Evolutionary conservation across 805 yeast genomes (phyloP).

Genomic region (Saturnispora zaruensis): DNA sequence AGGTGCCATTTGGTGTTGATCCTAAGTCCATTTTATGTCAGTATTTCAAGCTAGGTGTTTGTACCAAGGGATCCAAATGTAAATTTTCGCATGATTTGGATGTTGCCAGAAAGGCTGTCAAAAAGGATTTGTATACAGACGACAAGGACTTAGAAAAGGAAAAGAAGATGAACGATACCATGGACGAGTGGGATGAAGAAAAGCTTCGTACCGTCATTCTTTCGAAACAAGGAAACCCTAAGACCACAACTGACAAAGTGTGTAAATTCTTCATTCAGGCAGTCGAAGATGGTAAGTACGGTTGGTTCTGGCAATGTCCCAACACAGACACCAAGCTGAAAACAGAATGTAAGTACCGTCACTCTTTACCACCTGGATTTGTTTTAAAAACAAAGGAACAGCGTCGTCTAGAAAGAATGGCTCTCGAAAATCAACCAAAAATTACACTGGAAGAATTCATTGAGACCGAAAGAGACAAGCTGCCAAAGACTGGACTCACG

Average conservation of each 20-base stretch:
- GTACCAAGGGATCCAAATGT: constrained; percentile 80
- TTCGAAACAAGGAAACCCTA: constrained; percentile 91
- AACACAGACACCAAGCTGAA: constrained; percentile 61
- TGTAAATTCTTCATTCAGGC: constrained; percentile 95
- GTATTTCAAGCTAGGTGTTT: constrained; percentile 72
- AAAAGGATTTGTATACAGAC: constrained; percentile 90
- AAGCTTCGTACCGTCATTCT: constrained; percentile 77
- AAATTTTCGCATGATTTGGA: constrained; percentile 86
- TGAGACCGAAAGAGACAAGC: constrained; percentile 81
- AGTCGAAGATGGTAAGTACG: constrained; percentile 93
- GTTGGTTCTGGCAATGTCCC: constrained; percentile 99
- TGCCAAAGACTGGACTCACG: constrained; percentile 67
- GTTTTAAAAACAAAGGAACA: constrained; percentile 96
- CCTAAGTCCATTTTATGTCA: constrained; percentile 92
- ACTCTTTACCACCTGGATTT: constrained; percentile 94
- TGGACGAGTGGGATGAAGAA: constrained; percentile 97
- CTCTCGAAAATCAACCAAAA: constrained; percentile 75
- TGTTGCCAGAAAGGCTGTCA: constrained; percentile 78
- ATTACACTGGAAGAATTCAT: constrained; percentile 93
- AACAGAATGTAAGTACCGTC: constrained; percentile 79
- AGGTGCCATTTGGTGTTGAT: constrained; percentile 94
- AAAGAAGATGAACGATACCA: constrained; percentile 65
- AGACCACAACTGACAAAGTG: constrained; percentile 88
- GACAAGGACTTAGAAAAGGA: constrained; percentile 47
- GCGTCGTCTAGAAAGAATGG: constrained; percentile 78